Conservation (phyloP, 2,329 filamentous ascomycete species). For the Ophiosphaerella narmari region DNA sequence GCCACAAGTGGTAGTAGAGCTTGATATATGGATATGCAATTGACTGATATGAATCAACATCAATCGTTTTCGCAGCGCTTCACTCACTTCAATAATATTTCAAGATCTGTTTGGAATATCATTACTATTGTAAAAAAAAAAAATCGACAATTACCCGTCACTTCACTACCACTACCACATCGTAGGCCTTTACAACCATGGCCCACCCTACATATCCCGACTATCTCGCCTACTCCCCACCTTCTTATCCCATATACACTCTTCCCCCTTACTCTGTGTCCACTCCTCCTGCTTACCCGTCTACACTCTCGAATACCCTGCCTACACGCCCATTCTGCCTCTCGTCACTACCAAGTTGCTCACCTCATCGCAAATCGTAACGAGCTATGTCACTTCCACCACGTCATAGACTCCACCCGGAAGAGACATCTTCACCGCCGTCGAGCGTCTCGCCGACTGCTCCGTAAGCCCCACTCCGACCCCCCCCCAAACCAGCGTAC, state of each 20-base stretch:
- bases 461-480: no score
- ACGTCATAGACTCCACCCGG: no score
- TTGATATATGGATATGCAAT: conserved; percentile 7
- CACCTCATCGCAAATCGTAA: conserved; percentile 16
- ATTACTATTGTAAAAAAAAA: no score
- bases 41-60: conserved; percentile 4
- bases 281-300: background rate
- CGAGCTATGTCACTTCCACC: conserved; percentile 14
- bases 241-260: background rate
- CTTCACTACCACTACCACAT: no score
- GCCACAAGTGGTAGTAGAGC: background rate
- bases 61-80: background rate
- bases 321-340: conserved; percentile 9
- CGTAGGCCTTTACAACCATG: no score
- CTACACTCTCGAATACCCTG: background rate
- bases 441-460: no score
- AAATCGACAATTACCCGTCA: no score
- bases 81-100: background rate
- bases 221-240: no score
- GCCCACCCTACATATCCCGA: no score
- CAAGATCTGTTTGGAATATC: background rate
- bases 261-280: no score
- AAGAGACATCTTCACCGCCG: no score
- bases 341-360: conserved; percentile 7
- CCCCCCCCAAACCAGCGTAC: no score